Base-by-base conservation (phyloP, 192 early-diverging fungal genomes). In the Obelidium mucronatum region DNA sequence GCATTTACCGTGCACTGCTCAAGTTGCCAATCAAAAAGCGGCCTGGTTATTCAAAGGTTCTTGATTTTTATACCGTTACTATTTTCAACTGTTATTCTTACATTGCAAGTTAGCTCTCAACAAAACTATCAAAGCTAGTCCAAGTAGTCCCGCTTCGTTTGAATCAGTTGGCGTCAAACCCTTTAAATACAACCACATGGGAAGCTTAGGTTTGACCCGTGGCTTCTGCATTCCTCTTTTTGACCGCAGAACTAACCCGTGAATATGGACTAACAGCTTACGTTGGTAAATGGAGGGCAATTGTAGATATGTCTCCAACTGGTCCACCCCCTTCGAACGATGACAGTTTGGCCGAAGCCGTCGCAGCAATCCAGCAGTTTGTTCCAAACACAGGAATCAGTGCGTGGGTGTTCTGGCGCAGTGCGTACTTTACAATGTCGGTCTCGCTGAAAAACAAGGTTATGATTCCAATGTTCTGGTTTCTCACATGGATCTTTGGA, bases 1-100 rank as follows among this genome's bases (percentile, higher is more conserved):
- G 31, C 87, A 89, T 55, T 84, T 95, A 11, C 94, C 94, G 26
- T 88, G 91, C 4, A 94, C 93, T 8, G 96, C 96, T 4, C 96
- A 98, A 81, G 91, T 93, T 0, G 93, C 93, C 1, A 88, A 86
- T 61, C 93, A 94, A 75, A 92, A 94, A 60, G 92, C 89, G 0
- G 83, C 81, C 6, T 93, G 86, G 77, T 76, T 94, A 11, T 63
- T 84, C 19, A 92, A 91, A 67, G 73, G 73, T 74, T 40, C 33
- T 3, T 40, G 4, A 8, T 17, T 51, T 5, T 26, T 6, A 22
- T 11, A 8, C 17, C 19, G 24, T 36, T 24, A 19, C 6, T 54
- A 8, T 70, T 26, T 24, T 62, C 15, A 22, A 13, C 26, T n/a
- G 11, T 30, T 36, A 42, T 13, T 42, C 17, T 30, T 11, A 36